Conservation (phyloP, 2,329 filamentous ascomycete genomes). For the Thielaviopsis populi region DNA sequence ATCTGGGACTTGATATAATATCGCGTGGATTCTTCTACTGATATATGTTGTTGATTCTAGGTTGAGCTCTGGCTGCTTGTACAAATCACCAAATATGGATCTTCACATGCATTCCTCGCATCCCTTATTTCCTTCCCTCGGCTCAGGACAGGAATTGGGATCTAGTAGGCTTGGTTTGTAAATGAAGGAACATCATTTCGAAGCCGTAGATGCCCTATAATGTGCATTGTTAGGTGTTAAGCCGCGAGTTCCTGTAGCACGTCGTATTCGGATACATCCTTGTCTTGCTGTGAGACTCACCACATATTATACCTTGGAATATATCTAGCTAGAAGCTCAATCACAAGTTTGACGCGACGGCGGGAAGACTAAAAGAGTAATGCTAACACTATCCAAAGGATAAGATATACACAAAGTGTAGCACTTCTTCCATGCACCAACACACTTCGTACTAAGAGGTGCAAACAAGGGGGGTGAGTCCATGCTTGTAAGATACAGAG, state of each 20-base stretch:
- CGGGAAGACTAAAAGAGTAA: background rate
- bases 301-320: background rate
- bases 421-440: background rate
- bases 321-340: too few species aligned
- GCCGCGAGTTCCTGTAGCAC: background rate
- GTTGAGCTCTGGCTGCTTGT: too few species aligned
- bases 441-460: background rate
- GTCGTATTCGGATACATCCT: background rate
- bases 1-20: background rate
- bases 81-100: background rate
- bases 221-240: background rate
- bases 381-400: background rate
- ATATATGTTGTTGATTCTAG: too few species aligned
- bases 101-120: background rate
- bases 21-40: too few species aligned
- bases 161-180: background rate
- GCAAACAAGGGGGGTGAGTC: too few species aligned
- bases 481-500: too few species aligned
- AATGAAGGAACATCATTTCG: background rate
- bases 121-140: background rate
- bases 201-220: background rate
- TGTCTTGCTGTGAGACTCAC: background rate
- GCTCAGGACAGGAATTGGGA: background rate
- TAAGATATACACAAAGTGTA: background rate
- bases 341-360: background rate